These are phyloP conservation scores for Rutstroemia sp. DNA, from an alignment of 2,329 filamentous ascomycete genomes.

Conservation along the genomic window DNA sequence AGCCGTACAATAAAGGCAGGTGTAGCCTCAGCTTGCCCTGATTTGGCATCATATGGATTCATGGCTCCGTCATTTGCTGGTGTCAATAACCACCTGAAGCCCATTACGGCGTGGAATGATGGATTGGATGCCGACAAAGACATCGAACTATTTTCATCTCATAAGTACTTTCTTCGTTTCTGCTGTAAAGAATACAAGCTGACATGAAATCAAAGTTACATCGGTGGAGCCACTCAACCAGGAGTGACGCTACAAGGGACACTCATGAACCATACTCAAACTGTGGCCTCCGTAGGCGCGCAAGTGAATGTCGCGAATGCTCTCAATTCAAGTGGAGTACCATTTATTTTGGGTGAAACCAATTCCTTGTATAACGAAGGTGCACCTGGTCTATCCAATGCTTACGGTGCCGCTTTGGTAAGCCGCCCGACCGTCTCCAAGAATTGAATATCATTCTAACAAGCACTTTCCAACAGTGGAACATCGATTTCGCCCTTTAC, in stretches of 20 bases:
- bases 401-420: conserved; percentile 54
- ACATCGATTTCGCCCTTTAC: conserved; percentile 53
- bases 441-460: no score
- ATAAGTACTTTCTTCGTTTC: conserved; percentile 42
- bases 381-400: conserved; percentile 52
- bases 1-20: conserved; percentile 41
- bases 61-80: conserved; percentile 53
- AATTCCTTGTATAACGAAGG: conserved; percentile 59
- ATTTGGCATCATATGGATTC: conserved; percentile 42
- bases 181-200: not conserved
- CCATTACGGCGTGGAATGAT: conserved; percentile 42
- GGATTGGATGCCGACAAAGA: conserved; percentile 43
- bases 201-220: conserved; percentile 42
- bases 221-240: conserved; percentile 49
- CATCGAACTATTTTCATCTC: conserved; percentile 47
- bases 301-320: conserved; percentile 25
- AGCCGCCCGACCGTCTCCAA: not conserved
- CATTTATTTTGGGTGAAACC: conserved; percentile 35
- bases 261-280: conserved; percentile 55
- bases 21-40: conserved; percentile 43
- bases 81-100: conserved; percentile 42
- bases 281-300: conserved; percentile 38
- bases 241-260: conserved; percentile 56
- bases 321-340: conserved; percentile 31
- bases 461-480: conserved; percentile 36